phyloP scores from a whole-genome alignment of 768 basidiomycete genomes.

The Boletus huronensis region DNA sequence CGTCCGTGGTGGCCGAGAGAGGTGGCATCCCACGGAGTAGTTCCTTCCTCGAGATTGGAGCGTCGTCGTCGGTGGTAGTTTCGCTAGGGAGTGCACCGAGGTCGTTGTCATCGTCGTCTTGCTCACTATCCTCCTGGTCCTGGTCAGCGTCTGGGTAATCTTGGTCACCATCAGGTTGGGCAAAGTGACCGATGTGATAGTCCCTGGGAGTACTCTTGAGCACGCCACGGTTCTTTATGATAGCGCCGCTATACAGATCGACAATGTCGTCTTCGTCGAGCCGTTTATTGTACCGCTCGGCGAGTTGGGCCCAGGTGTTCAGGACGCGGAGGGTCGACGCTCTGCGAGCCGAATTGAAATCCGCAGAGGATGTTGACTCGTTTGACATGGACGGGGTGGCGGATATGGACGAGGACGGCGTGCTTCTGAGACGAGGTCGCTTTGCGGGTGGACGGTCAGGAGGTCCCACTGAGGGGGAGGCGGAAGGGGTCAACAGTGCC shows the following conservation, averaged over 20 bases:
- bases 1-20: constrained; percentile 45
- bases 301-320: constrained; percentile 64
- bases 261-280: constrained; percentile 81
- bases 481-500: constrained; percentile 24
- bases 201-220: constrained; percentile 42
- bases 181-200: constrained; percentile 52
- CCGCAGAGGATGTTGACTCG: constrained; percentile 30
- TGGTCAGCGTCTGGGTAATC: constrained; percentile 37
- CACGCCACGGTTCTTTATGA: constrained; percentile 71
- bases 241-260: constrained; percentile 55
- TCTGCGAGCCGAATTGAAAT: constrained; percentile 53
- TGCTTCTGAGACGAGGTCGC: constrained; percentile 45
- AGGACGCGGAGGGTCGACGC: constrained; percentile 52
- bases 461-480: constrained; percentile 28
- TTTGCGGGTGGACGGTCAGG: constrained; percentile 44
- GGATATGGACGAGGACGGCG: constrained; percentile 43
- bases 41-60: constrained; percentile 31
- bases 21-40: constrained; percentile 42
- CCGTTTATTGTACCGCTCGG: constrained; percentile 59
- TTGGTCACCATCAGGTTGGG: constrained; percentile 37
- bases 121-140: constrained; percentile 45
- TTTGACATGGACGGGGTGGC: constrained; percentile 31
- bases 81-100: constrained; percentile 47
- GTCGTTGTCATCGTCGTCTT: constrained; percentile 57
- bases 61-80: constrained; percentile 23